phyloP scores from a whole-genome alignment of 2,329 filamentous ascomycete genomes.

The Graphilbum sp. region DNA sequence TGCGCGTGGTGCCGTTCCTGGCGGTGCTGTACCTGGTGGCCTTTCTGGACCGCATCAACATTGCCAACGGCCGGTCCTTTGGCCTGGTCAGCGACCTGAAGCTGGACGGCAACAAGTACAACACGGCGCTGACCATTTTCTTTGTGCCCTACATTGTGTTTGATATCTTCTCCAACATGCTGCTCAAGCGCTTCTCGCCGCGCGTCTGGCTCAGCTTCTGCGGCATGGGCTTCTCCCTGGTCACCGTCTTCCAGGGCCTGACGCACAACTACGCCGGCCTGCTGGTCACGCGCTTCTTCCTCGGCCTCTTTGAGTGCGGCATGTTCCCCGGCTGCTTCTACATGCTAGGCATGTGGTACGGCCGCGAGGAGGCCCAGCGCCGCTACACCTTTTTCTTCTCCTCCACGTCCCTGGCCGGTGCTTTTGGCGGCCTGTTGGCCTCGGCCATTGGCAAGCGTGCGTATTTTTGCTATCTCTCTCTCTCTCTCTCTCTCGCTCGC shows the following conservation, averaged over 20 bases:
- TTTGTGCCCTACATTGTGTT: constrained; percentile 62
- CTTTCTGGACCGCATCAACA: constrained; percentile 61
- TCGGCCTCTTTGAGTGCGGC: constrained; percentile 34
- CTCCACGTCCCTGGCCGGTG: constrained; percentile 61
- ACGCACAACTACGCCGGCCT: constrained; percentile 17
- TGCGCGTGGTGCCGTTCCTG: constrained; percentile 55
- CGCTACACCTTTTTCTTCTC: constrained; percentile 91
- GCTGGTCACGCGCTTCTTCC: constrained; percentile 20
- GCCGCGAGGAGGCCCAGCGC: constrained; percentile 72
- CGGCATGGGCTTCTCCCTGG: constrained; percentile 47
- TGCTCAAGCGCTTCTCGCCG: constrained; percentile 51
- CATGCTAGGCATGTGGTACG: constrained; percentile 80
- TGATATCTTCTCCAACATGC: constrained; percentile 58
- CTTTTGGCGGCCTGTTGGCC: constrained; percentile 75
- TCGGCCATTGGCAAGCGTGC: constrained; percentile 66
- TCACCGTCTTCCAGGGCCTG: constrained; percentile 16
- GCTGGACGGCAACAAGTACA: constrained; percentile 46
- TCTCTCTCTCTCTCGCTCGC: not conserved
- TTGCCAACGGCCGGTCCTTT: constrained; percentile 60
- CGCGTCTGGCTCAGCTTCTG: constrained; percentile 66
- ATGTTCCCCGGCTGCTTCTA: constrained; percentile 65
- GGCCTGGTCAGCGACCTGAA: constrained; percentile 43
- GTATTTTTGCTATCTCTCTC: too few species aligned
- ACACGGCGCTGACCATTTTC: constrained; percentile 55
- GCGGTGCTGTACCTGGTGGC: constrained; percentile 56